A percentile compares a stretch with the other conserved stretches of the same genome.
Evolutionary conservation across 345 rosid species (phyloP).

Genomic region (Noccaea bulbosa): DNA sequence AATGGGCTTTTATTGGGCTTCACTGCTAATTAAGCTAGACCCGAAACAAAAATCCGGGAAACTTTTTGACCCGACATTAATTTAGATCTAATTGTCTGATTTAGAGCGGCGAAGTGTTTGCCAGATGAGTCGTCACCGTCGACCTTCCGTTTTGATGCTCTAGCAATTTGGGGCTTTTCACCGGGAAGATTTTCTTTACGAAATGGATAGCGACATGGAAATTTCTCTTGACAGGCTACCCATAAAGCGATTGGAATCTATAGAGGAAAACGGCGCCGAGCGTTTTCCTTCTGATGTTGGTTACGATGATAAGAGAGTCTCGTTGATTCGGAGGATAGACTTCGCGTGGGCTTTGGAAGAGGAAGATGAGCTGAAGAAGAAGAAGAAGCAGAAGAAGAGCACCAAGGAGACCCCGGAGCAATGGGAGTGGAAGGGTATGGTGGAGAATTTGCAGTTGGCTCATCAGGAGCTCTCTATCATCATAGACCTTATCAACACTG

Average conservation of each 20-base stretch:
- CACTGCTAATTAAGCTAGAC: background rate
- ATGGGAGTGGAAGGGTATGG: constrained; percentile 88
- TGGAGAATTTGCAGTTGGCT: constrained; percentile 88
- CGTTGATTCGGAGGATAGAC: constrained; percentile 75
- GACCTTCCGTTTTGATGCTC: constrained; percentile 6
- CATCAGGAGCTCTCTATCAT: constrained; percentile 90
- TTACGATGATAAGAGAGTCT: constrained; percentile 80
- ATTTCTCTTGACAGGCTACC: constrained; percentile 89
- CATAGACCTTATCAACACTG: constrained; percentile 87
- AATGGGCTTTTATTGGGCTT: constrained; percentile 40
- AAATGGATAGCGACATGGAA: constrained; percentile 66
- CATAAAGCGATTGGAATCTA: constrained; percentile 71
- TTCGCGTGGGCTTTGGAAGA: constrained; percentile 94
- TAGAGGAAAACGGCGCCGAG: constrained; percentile 84
- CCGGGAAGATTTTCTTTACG: background rate
- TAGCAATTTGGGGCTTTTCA: background rate
- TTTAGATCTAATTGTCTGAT: constrained; percentile 21
- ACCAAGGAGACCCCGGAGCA: constrained; percentile 62
- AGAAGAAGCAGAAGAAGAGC: constrained; percentile 70
- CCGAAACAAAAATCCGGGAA: constrained; percentile 19
- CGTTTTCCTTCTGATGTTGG: constrained; percentile 72
- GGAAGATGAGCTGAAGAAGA: constrained; percentile 60
- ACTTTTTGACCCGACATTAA: constrained; percentile 14
- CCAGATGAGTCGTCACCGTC: constrained; percentile 30
- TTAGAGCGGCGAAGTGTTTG: constrained; percentile 8